Percentiles rank a stretch among this genome's conserved stretches.
phyloP scores from a whole-genome alignment of 208 protist genomes.

The Acanthamoeba royreba region DNA sequence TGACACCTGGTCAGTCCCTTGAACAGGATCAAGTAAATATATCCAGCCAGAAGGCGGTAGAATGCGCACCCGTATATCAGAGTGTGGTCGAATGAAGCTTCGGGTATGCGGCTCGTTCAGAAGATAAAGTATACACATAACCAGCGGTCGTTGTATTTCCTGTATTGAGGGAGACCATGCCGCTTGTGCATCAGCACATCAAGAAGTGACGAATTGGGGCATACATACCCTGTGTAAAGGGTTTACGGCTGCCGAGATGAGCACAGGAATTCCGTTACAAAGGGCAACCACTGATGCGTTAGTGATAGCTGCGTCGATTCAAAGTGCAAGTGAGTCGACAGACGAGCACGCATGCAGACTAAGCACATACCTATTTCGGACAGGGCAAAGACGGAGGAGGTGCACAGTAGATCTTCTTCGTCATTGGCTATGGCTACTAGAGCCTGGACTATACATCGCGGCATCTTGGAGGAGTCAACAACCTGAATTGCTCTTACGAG shows the following conservation, averaged over 20 bases:
- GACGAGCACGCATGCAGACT: no score
- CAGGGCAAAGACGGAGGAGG: no score
- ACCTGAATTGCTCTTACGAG: neutral
- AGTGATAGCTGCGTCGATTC: neutral
- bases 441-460: constrained; percentile 4
- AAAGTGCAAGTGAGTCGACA: neutral
- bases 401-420: no score
- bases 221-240: neutral
- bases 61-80: neutral
- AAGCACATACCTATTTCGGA: no score
- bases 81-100: neutral
- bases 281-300: neutral
- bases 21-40: no score
- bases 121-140: constrained; percentile 21
- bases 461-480: neutral
- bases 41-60: no score
- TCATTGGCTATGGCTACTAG: no score
- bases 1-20: neutral
- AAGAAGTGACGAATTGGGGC: no score
- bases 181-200: no score
- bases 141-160: neutral
- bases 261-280: neutral
- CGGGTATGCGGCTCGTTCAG: neutral
- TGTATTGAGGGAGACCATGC: neutral
- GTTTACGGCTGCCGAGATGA: neutral